A percentile compares a stretch with the other conserved stretches of the same genome.
Evolutionary conservation across 2,329 filamentous ascomycete genomes (phyloP).

Genomic region (Penicillium sp.): DNA sequence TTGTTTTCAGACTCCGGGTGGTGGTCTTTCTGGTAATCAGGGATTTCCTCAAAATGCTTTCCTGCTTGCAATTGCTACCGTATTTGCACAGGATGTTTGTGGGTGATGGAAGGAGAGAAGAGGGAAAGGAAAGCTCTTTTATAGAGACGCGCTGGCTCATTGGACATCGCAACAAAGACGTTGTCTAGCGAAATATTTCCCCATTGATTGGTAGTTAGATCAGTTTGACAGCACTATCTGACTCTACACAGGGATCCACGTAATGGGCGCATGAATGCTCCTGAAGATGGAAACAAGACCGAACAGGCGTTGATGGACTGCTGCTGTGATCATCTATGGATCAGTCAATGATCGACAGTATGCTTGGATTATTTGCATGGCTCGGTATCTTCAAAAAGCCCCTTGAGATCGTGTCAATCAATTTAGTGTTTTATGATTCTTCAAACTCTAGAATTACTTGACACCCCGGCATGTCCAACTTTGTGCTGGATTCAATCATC

Average conservation of each 20-base stretch:
- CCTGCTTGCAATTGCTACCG: too few species aligned
- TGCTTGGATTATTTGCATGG: background rate
- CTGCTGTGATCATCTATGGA: background rate
- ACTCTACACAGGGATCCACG: background rate
- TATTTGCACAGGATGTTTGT: too few species aligned
- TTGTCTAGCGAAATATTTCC: background rate
- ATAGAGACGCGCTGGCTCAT: too few species aligned
- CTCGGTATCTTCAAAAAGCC: background rate
- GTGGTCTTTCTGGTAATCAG: too few species aligned
- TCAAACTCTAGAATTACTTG: background rate
- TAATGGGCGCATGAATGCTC: background rate
- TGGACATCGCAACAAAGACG: background rate
- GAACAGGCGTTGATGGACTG: background rate
- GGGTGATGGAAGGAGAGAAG: too few species aligned
- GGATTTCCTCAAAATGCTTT: too few species aligned
- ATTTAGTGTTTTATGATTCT: background rate
- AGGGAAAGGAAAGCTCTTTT: too few species aligned
- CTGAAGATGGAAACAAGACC: background rate
- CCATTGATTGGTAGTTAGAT: background rate
- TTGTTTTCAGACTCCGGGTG: too few species aligned
- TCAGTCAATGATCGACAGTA: background rate
- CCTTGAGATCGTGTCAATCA: background rate
- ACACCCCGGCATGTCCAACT: constrained; percentile 32
- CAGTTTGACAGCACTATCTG: background rate
- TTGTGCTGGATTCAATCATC: constrained; percentile 27